Evolutionary conservation across 2,329 filamentous ascomycete genomes (phyloP), one percentile per base, ranked within the genome.

Genomic region (Penicillium brevicompactum): DNA sequence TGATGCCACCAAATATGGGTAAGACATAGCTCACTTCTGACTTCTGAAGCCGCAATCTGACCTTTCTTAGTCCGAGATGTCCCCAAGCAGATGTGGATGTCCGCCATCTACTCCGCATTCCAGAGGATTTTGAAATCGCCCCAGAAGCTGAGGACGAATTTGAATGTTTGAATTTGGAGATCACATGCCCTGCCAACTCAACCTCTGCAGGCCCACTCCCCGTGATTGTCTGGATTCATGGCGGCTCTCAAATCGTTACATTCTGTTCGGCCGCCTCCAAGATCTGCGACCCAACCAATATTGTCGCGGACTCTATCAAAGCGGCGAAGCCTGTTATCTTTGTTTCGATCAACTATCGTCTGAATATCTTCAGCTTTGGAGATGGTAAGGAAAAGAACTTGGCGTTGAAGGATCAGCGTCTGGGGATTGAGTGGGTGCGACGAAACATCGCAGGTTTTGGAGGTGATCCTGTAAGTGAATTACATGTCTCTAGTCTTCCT

Each of bases 221-320:
- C 1, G 76, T 80, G 10, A 46, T 79, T 8, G 55, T 80, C 10
- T 80, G 78, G 76, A 76, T 80, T 14, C 75, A 80, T 55, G 78
- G 78, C 9, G 78, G 78, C 9, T 78, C 76, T 3, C 78, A 80
- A 46, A 67, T 75, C 1, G 69, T 79, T 5, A 78, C 76, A 0
- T 80, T 78, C 53, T 77, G 74, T 32, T 76, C 71, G 16, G 72
- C 71, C 21, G 71, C 73, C 3, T 77, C 75, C 0, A 70, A 71
- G 5, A 67, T 79, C 14, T 79, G 78, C 14, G 74, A 76, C 56
- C 64, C 68, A 8, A 69, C 65, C 13, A 65, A 60, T 8, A 58
- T 78, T 11, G 69, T 80, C 1, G 65, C 64, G 0, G 69, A 76
- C 24, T 77, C 77, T 0, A 62, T 73, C 0, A 57, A 58, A 0